Conservation (phyloP, 257 asterid genomes). For the Solanum rostratum region DNA sequence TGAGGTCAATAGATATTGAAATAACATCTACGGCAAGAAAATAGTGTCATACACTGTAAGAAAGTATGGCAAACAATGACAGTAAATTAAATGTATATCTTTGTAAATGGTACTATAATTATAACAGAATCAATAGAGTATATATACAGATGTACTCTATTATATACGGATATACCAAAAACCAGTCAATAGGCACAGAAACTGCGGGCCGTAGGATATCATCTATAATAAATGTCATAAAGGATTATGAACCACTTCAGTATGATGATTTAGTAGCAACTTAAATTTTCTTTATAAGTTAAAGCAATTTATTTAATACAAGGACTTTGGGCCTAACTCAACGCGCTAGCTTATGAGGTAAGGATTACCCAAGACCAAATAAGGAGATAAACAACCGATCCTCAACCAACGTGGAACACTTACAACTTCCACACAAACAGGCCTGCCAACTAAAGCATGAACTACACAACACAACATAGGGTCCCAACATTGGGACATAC, state of each 20-base stretch:
- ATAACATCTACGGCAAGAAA: neutral
- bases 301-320: neutral
- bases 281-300: slow-evolving; percentile 28
- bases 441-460: neutral
- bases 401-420: neutral
- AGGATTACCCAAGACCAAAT: neutral
- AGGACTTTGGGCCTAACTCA: neutral
- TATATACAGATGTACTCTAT: neutral
- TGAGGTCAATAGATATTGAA: neutral
- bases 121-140: neutral
- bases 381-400: neutral
- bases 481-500: neutral
- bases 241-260: neutral
- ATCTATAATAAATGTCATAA: neutral
- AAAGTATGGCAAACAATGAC: neutral
- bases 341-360: neutral
- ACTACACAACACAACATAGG: neutral
- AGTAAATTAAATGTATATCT: neutral
- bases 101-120: neutral
- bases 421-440: neutral
- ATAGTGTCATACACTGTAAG: neutral
- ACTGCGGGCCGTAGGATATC: neutral
- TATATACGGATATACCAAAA: neutral
- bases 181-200: neutral
- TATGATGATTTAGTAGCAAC: slow-evolving; percentile 8